Evolutionary conservation across 768 basidiomycete species (phyloP).

Genomic region (Serendipita indica): DNA sequence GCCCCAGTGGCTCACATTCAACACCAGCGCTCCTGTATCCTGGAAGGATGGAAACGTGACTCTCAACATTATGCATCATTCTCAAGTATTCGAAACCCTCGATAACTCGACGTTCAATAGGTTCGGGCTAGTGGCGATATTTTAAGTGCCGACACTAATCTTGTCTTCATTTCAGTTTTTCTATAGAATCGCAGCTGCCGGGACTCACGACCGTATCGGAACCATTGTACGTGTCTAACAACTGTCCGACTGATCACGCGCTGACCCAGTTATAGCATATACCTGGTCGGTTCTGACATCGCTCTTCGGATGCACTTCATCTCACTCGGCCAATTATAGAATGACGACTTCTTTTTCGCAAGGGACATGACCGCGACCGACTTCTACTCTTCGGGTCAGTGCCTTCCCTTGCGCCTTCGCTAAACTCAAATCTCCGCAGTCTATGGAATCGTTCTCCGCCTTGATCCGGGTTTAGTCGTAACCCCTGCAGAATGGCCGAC

Average conservation of each 20-base stretch:
- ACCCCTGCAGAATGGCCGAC: constrained; percentile 10
- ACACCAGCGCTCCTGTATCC: constrained; percentile 9
- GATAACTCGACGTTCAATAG: constrained; percentile 23
- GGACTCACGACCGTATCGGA: constrained; percentile 13
- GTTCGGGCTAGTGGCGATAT: constrained; percentile 15
- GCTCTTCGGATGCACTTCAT: background rate
- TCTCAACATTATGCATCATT: constrained; percentile 24
- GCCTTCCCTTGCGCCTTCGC: background rate
- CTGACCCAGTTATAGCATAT: constrained; percentile 5
- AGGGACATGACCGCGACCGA: constrained; percentile 20
- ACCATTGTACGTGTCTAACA: constrained; percentile 12
- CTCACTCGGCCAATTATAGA: constrained; percentile 15
- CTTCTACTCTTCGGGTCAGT: constrained; percentile 21
- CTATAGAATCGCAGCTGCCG: constrained; percentile 17
- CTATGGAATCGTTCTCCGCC: constrained; percentile 27
- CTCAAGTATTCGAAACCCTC: constrained; percentile 19
- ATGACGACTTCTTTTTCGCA: constrained; percentile 30
- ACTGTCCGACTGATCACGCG: background rate
- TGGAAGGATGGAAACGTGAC: constrained; percentile 21
- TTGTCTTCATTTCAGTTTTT: constrained; percentile 16
- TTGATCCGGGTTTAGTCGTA: constrained; percentile 24
- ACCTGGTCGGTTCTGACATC: background rate
- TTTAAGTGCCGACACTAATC: background rate
- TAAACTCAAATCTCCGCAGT: constrained; percentile 8
- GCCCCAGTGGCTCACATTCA: constrained; percentile 28